A percentile compares a stretch with the other conserved stretches of the same genome.
Conservation (phyloP, 805 yeast genomes). For the Ogataea methanolica region DNA sequence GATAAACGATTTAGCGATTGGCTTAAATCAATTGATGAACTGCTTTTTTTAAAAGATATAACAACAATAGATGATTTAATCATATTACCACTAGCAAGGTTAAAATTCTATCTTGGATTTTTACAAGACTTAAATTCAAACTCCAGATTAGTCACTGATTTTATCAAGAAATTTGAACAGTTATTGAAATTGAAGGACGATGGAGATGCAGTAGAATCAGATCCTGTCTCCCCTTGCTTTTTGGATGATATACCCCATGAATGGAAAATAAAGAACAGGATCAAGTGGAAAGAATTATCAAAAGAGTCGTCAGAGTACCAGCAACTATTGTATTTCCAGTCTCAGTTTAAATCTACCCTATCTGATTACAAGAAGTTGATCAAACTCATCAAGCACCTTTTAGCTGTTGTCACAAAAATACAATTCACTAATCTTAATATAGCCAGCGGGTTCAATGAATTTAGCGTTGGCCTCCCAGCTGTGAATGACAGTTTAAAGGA, state of each 20-base stretch:
- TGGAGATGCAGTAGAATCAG: neutral
- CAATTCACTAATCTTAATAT: slow-evolving; percentile 7
- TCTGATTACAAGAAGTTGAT: slow-evolving; percentile 5
- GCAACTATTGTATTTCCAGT: slow-evolving; percentile 13
- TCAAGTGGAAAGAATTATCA: slow-evolving; percentile 18
- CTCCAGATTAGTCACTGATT: no score
- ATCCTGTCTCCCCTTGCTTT: slow-evolving; percentile 7
- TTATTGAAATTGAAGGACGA: neutral
- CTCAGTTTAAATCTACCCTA: slow-evolving; percentile 9
- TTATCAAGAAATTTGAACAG: neutral
- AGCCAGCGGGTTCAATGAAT: slow-evolving; percentile 8
- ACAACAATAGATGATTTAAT: slow-evolving; percentile 4
- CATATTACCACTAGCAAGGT: slow-evolving; percentile 5
- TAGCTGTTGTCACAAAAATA: slow-evolving; percentile 10
- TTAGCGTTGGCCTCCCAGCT: slow-evolving; percentile 10
- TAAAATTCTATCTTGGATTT: neutral
- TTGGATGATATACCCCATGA: slow-evolving; percentile 15
- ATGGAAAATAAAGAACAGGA: slow-evolving; percentile 20
- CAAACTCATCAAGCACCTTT: slow-evolving; percentile 6
- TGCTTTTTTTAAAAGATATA: neutral
- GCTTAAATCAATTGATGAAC: slow-evolving; percentile 7
- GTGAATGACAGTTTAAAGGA: neutral
- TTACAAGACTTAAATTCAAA: slow-evolving; percentile 2
- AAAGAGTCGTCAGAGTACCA: slow-evolving; percentile 16
- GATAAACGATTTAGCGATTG: slow-evolving; percentile 11